Evolutionary conservation across 352 stramenopile genomes (phyloP).

Genomic region (Pythium insidiosum): DNA sequence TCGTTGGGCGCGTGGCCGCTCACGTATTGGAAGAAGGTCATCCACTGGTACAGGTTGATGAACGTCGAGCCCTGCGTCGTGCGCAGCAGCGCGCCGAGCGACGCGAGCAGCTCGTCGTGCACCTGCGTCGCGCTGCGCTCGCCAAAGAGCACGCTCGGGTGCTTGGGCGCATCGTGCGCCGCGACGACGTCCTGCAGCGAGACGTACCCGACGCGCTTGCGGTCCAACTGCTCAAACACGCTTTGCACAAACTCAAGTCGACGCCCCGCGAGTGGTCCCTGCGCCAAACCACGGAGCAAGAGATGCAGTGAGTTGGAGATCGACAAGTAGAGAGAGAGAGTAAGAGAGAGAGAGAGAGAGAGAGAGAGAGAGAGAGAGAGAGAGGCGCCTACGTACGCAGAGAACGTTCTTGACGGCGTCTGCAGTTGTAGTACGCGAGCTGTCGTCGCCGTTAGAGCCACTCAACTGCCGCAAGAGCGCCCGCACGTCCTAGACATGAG

Average conservation of each 20-base stretch:
- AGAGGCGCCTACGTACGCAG: conserved; percentile 46
- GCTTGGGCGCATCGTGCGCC: conserved; percentile 37
- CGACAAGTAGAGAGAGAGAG: too few relatives aligned
- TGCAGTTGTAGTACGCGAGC: too few relatives aligned
- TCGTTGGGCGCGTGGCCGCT: conserved; percentile 56
- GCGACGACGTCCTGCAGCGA: conserved; percentile 35
- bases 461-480: conserved; percentile 32
- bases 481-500: conserved; percentile 32
- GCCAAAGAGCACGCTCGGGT: conserved; percentile 69
- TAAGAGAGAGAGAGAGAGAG: too few relatives aligned
- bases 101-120: conserved; percentile 44
- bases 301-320: not conserved
- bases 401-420: conserved; percentile 55
- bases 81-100: conserved; percentile 25
- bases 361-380: too few relatives aligned
- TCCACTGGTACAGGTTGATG: conserved; percentile 66
- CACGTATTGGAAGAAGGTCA: conserved; percentile 70
- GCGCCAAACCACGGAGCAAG: not conserved
- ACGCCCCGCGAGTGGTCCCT: conserved; percentile 33
- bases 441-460: conserved; percentile 26
- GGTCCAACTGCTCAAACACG: conserved; percentile 61
- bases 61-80: conserved; percentile 21
- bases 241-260: conserved; percentile 60
- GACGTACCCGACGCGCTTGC: conserved; percentile 51
- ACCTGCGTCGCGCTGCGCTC: conserved; percentile 45